Evolutionary conservation across 2,329 filamentous ascomycete species (phyloP).

Genomic region (Orbilia ellipsospora): DNA sequence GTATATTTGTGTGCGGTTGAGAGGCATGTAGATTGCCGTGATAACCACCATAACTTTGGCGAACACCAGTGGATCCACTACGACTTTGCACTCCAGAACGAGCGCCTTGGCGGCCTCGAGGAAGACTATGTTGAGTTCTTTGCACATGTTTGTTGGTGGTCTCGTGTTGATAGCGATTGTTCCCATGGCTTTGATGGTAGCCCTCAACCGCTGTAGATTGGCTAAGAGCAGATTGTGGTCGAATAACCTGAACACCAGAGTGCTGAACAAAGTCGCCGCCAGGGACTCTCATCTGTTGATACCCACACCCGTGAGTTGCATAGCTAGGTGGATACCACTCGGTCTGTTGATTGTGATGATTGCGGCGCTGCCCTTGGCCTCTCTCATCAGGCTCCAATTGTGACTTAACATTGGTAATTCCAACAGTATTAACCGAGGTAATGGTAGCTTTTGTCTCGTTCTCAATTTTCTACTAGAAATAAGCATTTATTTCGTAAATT

Average conservation of each 20-base stretch:
- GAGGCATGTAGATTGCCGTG: background rate
- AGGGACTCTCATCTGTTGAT: background rate
- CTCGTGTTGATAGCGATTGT: constrained; percentile 26
- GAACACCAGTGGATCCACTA: constrained; percentile 21
- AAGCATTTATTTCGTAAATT: too few relatives aligned
- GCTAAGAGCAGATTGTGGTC: constrained; percentile 23
- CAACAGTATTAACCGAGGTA: too few relatives aligned
- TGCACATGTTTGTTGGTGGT: constrained; percentile 8
- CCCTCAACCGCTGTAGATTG: constrained; percentile 16
- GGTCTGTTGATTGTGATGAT: constrained; percentile 20
- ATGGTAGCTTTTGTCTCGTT: background rate
- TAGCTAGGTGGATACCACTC: constrained; percentile 24
- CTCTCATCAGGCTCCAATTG: background rate
- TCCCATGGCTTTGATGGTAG: constrained; percentile 23
- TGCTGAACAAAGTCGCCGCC: constrained; percentile 18
- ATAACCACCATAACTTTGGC: constrained; percentile 22
- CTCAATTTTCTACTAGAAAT: constrained; percentile 1
- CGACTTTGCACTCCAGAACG: constrained; percentile 39
- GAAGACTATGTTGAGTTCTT: constrained; percentile 19
- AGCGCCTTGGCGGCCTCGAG: constrained; percentile 32
- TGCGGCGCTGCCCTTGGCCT: background rate
- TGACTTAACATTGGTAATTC: background rate
- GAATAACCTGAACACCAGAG: constrained; percentile 5
- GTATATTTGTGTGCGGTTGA: background rate
- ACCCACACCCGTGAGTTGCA: constrained; percentile 3